Evolutionary conservation across 495 filamentous ascomycete species (phyloP).

Genomic region (Eremomyces bilateralis): DNA sequence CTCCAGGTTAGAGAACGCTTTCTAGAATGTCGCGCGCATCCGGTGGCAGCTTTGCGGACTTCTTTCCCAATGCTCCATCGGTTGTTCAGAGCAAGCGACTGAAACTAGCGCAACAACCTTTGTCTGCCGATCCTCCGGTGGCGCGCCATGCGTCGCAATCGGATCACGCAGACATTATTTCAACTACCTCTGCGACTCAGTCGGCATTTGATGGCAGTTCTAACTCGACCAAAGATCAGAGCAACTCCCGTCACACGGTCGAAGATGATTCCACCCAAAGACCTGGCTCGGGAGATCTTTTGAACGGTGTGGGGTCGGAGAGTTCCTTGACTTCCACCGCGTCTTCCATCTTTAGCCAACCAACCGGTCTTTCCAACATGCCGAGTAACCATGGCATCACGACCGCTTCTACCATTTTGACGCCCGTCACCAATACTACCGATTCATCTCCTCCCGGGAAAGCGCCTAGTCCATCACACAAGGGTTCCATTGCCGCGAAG

Average conservation of each 20-base stretch:
- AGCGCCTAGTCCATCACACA: constrained; percentile 25
- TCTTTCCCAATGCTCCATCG: constrained; percentile 70
- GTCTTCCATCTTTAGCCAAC: constrained; percentile 39
- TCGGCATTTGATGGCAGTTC: constrained; percentile 3
- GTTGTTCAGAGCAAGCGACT: constrained; percentile 27
- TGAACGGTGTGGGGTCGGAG: constrained; percentile 41
- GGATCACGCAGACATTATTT: not conserved
- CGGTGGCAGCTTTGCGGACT: constrained; percentile 43
- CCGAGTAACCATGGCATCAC: constrained; percentile 26
- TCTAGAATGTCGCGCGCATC: constrained; percentile 18
- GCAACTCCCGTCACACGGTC: constrained; percentile 4
- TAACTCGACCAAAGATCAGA: constrained; percentile 10
- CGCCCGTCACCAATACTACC: constrained; percentile 55
- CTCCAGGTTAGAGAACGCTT: too few species aligned
- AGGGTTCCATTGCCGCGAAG: constrained; percentile 12
- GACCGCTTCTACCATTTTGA: constrained; percentile 32
- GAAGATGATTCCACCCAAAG: constrained; percentile 32
- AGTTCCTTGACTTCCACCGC: constrained; percentile 42
- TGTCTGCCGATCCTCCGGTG: constrained; percentile 6
- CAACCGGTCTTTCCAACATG: constrained; percentile 16
- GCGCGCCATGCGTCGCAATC: not conserved
- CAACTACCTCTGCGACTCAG: constrained; percentile 6
- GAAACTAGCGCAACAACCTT: constrained; percentile 13
- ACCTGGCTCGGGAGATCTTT: constrained; percentile 33
- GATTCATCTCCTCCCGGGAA: constrained; percentile 44